A percentile compares a stretch with the other conserved stretches of the same genome.
phyloP scores from a whole-genome alignment of 1,284 basidiomycete species.

The Sporisorium iseilematis-ciliati region DNA sequence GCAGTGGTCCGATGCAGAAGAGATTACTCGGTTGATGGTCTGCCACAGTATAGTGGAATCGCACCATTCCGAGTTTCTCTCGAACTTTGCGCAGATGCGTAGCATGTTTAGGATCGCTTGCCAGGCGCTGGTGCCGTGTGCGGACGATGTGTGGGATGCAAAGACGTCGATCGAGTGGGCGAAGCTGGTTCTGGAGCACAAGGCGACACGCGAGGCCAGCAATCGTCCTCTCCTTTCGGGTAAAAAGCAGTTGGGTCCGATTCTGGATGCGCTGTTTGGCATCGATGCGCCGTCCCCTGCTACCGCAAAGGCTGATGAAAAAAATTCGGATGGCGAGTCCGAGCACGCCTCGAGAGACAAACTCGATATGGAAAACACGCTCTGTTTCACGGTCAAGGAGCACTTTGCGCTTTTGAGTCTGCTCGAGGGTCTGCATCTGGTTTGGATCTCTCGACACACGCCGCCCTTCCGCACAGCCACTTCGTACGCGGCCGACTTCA shows the following conservation, averaged over 20 bases:
- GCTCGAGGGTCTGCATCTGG: slow-evolving; percentile 42
- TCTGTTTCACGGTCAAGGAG: slow-evolving; percentile 42
- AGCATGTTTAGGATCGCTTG: slow-evolving; percentile 32
- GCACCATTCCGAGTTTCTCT: slow-evolving; percentile 45
- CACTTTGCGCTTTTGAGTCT: slow-evolving; percentile 42
- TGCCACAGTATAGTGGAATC: slow-evolving; percentile 45
- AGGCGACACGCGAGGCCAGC: slow-evolving; percentile 30
- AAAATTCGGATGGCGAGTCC: not conserved
- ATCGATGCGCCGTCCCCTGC: slow-evolving; percentile 20
- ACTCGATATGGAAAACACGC: slow-evolving; percentile 19
- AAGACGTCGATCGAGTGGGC: slow-evolving; percentile 49
- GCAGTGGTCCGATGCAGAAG: slow-evolving; percentile 52
- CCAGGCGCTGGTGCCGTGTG: slow-evolving; percentile 44
- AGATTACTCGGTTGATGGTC: slow-evolving; percentile 47
- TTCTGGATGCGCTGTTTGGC: slow-evolving; percentile 34
- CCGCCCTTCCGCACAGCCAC: slow-evolving; percentile 36
- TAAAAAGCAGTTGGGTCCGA: slow-evolving; percentile 39
- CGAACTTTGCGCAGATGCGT: slow-evolving; percentile 33
- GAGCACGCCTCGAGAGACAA: slow-evolving; percentile 1
- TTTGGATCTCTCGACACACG: slow-evolving; percentile 38
- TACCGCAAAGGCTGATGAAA: not conserved
- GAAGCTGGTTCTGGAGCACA: slow-evolving; percentile 38
- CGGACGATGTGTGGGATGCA: slow-evolving; percentile 49
- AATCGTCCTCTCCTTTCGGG: slow-evolving; percentile 20
- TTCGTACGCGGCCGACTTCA: slow-evolving; percentile 43